Evolutionary conservation across 2,329 filamentous ascomycete genomes (phyloP).

Genomic region (Cytospora schulzeri): DNA sequence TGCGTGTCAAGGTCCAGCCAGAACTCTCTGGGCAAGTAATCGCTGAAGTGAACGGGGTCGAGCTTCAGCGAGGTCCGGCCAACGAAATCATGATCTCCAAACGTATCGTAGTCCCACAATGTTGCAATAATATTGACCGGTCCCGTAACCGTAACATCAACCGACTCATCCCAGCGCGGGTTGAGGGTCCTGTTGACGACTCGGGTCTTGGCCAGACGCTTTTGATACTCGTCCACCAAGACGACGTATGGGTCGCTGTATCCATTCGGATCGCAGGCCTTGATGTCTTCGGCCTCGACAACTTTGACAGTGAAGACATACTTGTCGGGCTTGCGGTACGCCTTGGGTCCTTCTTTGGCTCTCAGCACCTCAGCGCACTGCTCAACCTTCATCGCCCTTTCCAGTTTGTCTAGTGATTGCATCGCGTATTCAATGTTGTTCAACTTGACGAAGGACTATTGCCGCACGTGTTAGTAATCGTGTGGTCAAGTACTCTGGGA

Average conservation of each 20-base stretch:
- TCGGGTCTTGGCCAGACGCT: constrained; percentile 90
- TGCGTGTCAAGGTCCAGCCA: constrained; percentile 98
- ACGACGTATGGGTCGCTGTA: constrained; percentile 97
- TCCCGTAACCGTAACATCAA: constrained; percentile 91
- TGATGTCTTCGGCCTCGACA: constrained; percentile 94
- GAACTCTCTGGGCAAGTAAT: constrained; percentile 93
- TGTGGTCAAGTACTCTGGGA: not conserved
- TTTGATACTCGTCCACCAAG: constrained; percentile 95
- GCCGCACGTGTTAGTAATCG: not conserved
- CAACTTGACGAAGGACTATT: constrained; percentile 89
- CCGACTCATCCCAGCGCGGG: constrained; percentile 94
- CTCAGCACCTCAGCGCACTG: constrained; percentile 82
- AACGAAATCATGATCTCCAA: constrained; percentile 96
- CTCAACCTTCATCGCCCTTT: constrained; percentile 88
- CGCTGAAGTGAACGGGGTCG: constrained; percentile 96
- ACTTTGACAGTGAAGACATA: constrained; percentile 99
- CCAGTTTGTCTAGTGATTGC: constrained; percentile 86
- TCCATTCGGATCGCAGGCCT: constrained; percentile 95
- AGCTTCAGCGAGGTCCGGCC: constrained; percentile 95
- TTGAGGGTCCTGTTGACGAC: constrained; percentile 90
- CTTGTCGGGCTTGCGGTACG: constrained; percentile 71
- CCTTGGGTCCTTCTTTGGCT: constrained; percentile 68
- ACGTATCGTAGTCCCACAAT: constrained; percentile 96
- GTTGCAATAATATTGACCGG: constrained; percentile 94
- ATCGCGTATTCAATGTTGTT: constrained; percentile 98